Evolutionary conservation across 2,329 filamentous ascomycete species (phyloP), one percentile per base, ranked within the genome.

Genomic region (Penicillium occitanis): DNA sequence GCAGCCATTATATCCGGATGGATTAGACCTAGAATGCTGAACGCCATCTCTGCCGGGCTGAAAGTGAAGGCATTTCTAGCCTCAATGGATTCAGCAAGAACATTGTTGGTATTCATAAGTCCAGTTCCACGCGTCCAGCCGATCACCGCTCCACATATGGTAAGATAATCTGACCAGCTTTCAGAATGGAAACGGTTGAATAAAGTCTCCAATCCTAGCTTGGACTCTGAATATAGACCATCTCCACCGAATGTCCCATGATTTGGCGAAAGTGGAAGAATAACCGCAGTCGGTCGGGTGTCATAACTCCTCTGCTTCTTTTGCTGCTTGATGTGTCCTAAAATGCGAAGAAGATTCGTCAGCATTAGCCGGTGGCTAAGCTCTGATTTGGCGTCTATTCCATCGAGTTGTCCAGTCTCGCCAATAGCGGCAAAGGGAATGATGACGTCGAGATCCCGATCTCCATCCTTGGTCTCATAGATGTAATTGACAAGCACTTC

Each of bases 41-140:
- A 85, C 98, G 95, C 95, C 95, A 99, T 99, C 80, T 99, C 95
- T 78, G 97, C 93, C 82, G 98, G 94, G 8, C 94, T 98, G 85
- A 99, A 99, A 73, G 94, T 92, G 35, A 98, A 94, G 73, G 95
- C 95, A 71, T 91, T 91, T 84, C 98, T 95, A 65, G 98, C 92
- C 67, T 94, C 95, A 78, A 98, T 93, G 13, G 11, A 14, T 17
- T 51, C 11, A 42, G 95, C 95, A 70, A 98, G 93, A 72, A 97
- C 88, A 80, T 99, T 97, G 85, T 98, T 98, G 75, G 91, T 93
- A 71, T 90, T 91, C 94, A 98, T 98, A 73, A 99, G 88, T 76
- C 95, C 95, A 69, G 95, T 99, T 70, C 94, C 94, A 82, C 95
- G 93, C 72, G 95, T 99, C 95, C 95, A 99, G 69, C 95, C 95